phyloP scores from a whole-genome alignment of 2,329 filamentous ascomycete species.

The Colletotrichum theobromicola region DNA sequence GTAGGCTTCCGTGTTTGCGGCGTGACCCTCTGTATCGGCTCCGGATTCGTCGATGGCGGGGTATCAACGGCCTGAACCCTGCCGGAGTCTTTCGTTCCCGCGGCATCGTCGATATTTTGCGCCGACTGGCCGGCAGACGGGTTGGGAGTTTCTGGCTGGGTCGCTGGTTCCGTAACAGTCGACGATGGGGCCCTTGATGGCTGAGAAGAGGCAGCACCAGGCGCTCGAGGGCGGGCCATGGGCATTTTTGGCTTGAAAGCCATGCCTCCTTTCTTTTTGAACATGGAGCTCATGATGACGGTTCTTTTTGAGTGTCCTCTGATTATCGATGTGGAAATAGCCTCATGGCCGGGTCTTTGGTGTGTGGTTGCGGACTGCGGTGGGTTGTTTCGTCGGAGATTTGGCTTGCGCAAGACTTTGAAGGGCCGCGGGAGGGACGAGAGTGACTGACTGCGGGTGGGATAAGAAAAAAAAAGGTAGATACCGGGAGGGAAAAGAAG shows the following conservation, averaged over 20 bases:
- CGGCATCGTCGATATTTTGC: not conserved
- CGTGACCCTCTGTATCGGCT: not conserved
- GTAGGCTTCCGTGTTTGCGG: not conserved
- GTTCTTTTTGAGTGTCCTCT: not conserved
- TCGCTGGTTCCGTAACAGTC: not conserved
- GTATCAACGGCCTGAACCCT: not conserved
- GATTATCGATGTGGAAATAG: not conserved
- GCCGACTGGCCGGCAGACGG: not conserved
- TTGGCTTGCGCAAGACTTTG: slow-evolving; percentile 3
- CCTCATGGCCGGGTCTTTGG: not conserved
- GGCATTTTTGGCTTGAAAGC: slow-evolving; percentile 76
- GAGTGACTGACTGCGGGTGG: not conserved
- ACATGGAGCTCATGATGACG: slow-evolving; percentile 66
- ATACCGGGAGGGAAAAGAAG: not conserved
- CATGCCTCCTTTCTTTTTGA: slow-evolving; percentile 68
- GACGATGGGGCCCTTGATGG: slow-evolving; percentile 31
- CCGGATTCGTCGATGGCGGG: slow-evolving; percentile 11
- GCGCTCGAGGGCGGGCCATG: slow-evolving; percentile 54
- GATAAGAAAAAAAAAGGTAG: not conserved
- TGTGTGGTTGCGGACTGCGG: not conserved
- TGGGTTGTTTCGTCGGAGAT: not conserved
- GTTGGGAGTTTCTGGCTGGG: not conserved
- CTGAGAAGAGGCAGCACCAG: slow-evolving; percentile 41
- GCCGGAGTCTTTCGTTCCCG: not conserved
- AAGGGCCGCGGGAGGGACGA: not conserved